Conservation (phyloP, 805 yeast species). For the Myxozyma mucilagina region DNA sequence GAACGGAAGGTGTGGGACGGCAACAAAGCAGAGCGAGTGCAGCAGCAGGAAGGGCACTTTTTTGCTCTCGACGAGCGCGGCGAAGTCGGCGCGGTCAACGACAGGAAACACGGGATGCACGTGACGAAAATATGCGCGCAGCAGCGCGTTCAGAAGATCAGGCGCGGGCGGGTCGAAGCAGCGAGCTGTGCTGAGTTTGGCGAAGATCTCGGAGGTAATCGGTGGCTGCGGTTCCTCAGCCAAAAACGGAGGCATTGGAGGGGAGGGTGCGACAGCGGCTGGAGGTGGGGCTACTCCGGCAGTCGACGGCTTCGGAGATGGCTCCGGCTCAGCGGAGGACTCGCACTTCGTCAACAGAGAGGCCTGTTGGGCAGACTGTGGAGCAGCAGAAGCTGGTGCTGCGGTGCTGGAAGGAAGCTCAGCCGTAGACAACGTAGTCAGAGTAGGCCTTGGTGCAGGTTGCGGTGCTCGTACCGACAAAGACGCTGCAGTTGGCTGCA, state of each 20-base stretch:
- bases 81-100: slow-evolving; percentile 6
- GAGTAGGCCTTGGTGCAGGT: no score
- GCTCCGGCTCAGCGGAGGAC: no score
- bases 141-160: slow-evolving; percentile 6
- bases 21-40: slow-evolving; percentile 18
- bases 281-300: not conserved
- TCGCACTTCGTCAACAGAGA: no score
- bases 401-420: no score
- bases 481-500: no score
- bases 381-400: not conserved
- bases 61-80: not conserved
- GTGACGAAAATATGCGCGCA: slow-evolving; percentile 20
- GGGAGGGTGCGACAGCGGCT: not conserved
- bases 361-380: no score
- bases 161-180: slow-evolving; percentile 18
- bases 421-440: no score
- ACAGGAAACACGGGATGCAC: slow-evolving; percentile 28
- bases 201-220: not conserved
- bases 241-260: not conserved
- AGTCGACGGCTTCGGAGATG: no score
- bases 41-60: slow-evolving; percentile 15
- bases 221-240: not conserved
- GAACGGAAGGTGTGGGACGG: slow-evolving; percentile 7
- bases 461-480: no score
- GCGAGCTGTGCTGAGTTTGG: not conserved